These are phyloP conservation scores for Epichloe glyceriae DNA, from an alignment of 2,329 filamentous ascomycete genomes.

Conservation along the genomic window DNA sequence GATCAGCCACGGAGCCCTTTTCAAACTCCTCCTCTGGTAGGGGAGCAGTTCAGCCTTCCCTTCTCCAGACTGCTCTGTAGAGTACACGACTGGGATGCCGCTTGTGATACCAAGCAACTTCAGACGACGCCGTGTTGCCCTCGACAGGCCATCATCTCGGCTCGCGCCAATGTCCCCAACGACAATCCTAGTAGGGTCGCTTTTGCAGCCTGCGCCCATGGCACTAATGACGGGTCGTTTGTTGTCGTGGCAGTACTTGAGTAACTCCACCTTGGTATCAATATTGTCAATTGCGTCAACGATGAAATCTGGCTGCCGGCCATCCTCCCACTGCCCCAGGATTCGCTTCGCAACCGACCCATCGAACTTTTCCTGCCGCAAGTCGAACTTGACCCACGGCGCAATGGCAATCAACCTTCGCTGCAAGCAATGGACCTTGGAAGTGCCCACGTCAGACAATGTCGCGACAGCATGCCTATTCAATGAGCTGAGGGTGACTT, in stretches of 20 bases:
- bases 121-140: constrained; percentile 67
- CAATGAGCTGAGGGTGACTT: constrained; percentile 85
- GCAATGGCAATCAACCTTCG: constrained; percentile 72
- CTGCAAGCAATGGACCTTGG: constrained; percentile 79
- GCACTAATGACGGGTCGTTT: constrained; percentile 75
- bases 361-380: constrained; percentile 72
- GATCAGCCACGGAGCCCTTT: constrained; percentile 74
- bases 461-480: constrained; percentile 96
- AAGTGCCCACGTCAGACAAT: constrained; percentile 79
- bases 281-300: constrained; percentile 98
- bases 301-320: constrained; percentile 62
- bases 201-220: constrained; percentile 96
- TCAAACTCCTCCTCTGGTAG: constrained; percentile 76
- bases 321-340: constrained; percentile 47
- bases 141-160: constrained; percentile 78
- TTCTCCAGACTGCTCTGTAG: constrained; percentile 76
- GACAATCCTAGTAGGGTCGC: constrained; percentile 67
- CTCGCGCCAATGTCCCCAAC: constrained; percentile 84
- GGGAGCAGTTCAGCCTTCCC: constrained; percentile 87
- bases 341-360: constrained; percentile 51
- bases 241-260: constrained; percentile 76
- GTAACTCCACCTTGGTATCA: constrained; percentile 81
- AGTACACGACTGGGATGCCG: constrained; percentile 87
- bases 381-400: constrained; percentile 86
- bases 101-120: constrained; percentile 66